These are phyloP conservation scores for Coniosporium tulheliwenetii DNA, from an alignment of 2,329 filamentous ascomycete species.

Conservation along the genomic window DNA sequence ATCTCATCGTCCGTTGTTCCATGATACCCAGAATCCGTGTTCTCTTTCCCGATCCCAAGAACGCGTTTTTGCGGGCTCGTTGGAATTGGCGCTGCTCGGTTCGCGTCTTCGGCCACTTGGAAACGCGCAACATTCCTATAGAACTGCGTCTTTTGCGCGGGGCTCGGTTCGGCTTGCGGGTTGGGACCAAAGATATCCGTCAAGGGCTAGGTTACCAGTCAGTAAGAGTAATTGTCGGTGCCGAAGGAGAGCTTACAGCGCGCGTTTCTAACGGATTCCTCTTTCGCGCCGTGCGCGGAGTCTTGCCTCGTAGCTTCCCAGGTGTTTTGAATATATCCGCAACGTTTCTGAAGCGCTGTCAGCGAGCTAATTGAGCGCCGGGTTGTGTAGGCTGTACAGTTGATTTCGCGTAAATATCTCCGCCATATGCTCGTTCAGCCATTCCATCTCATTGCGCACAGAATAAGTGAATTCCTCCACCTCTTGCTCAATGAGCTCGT, in stretches of 20 bases:
- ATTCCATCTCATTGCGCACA: constrained; percentile 86
- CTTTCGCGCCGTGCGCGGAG: constrained; percentile 56
- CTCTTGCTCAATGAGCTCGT: constrained; percentile 63
- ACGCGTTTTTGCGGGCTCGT: constrained; percentile 4
- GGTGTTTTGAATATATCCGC: constrained; percentile 93
- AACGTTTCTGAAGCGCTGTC: constrained; percentile 51
- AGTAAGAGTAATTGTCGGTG: constrained; percentile 42
- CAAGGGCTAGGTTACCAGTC: constrained; percentile 35
- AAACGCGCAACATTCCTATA: constrained; percentile 42
- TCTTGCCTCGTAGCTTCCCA: constrained; percentile 68
- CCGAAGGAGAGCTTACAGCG: constrained; percentile 48
- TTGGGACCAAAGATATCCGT: constrained; percentile 32
- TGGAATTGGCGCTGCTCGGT: constrained; percentile 4
- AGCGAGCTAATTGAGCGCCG: constrained; percentile 7
- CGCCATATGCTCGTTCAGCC: constrained; percentile 97
- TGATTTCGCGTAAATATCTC: constrained; percentile 80
- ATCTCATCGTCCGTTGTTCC: constrained; percentile 45
- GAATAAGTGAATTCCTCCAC: constrained; percentile 88
- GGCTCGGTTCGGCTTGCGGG: constrained; percentile 30
- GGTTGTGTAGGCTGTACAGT: constrained; percentile 43
- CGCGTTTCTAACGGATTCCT: constrained; percentile 40
- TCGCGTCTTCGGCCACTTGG: constrained; percentile 42
- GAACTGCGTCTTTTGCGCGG: constrained; percentile 34
- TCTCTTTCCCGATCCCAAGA: constrained; percentile 15
- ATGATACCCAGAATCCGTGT: constrained; percentile 55